A percentile compares a stretch with the other conserved stretches of the same genome.
These are phyloP conservation scores for Talaromyces islandicus DNA, from an alignment of 2,329 filamentous ascomycete species.

Conservation along the genomic window DNA sequence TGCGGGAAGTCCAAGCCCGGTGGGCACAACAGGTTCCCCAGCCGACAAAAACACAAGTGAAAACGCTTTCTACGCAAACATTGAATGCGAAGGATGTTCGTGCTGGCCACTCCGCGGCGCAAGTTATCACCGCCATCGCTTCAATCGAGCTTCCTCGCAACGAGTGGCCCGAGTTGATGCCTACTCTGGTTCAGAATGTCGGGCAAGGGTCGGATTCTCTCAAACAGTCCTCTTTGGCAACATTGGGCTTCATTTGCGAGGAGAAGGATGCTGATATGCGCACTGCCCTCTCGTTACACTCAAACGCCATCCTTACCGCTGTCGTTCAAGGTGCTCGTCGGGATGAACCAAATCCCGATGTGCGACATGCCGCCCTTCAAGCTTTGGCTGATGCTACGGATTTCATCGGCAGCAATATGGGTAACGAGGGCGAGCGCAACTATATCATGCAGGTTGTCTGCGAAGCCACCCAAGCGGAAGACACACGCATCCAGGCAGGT, in stretches of 20 bases:
- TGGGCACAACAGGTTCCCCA: slow-evolving; percentile 80
- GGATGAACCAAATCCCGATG: slow-evolving; percentile 86
- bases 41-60: slow-evolving; percentile 79
- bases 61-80: slow-evolving; percentile 83
- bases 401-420: slow-evolving; percentile 97
- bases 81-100: slow-evolving; percentile 71
- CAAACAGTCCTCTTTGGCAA: slow-evolving; percentile 89
- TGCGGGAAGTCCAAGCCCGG: slow-evolving; percentile 87
- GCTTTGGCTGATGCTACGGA: slow-evolving; percentile 94
- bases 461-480: slow-evolving; percentile 91
- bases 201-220: slow-evolving; percentile 78
- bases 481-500: slow-evolving; percentile 87
- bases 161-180: slow-evolving; percentile 92
- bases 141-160: slow-evolving; percentile 88
- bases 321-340: slow-evolving; percentile 96
- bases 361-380: slow-evolving; percentile 86
- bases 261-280: slow-evolving; percentile 84
- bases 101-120: slow-evolving; percentile 82
- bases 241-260: slow-evolving; percentile 99
- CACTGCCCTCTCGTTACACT: slow-evolving; percentile 74
- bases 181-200: slow-evolving; percentile 83
- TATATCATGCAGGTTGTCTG: slow-evolving; percentile 99
- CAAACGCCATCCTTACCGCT: slow-evolving; percentile 94
- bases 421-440: slow-evolving; percentile 97
- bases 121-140: slow-evolving; percentile 92